Conservation (phyloP, 768 basidiomycete species). For the Leccinellum luteum region DNA sequence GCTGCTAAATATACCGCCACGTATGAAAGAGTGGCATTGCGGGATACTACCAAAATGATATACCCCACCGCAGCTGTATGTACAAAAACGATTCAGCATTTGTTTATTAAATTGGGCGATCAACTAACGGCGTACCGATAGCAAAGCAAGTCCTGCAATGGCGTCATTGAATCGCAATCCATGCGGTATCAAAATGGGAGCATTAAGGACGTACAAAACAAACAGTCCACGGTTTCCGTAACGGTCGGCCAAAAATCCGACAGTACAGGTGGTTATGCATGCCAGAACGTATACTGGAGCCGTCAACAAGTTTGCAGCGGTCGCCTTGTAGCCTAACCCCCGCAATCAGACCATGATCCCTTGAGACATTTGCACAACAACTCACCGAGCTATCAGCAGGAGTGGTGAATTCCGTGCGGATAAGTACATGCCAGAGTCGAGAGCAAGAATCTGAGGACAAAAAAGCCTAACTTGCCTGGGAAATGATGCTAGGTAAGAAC, state of each 20-base stretch:
- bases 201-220: constrained; percentile 49
- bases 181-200: background rate
- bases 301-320: constrained; percentile 70
- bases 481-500: constrained; percentile 79
- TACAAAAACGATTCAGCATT: background rate
- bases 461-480: constrained; percentile 42
- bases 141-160: constrained; percentile 23
- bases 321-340: constrained; percentile 55
- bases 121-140: constrained; percentile 20
- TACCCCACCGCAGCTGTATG: constrained; percentile 56
- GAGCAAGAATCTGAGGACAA: background rate
- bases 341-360: background rate
- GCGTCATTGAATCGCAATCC: background rate
- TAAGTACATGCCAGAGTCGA: background rate
- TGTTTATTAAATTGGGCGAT: background rate
- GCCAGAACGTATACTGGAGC: constrained; percentile 76
- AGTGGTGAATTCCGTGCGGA: background rate
- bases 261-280: constrained; percentile 59
- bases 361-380: background rate
- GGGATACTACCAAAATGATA: constrained; percentile 64
- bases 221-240: constrained; percentile 58
- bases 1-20: constrained; percentile 71
- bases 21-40: constrained; percentile 63
- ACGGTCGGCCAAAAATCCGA: constrained; percentile 63
- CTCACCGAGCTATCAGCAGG: constrained; percentile 39